Percentiles rank a stretch among this genome's conserved stretches.
These are phyloP conservation scores for Blastobotrys americana DNA, from an alignment of 805 yeast species.

Conservation along the genomic window DNA sequence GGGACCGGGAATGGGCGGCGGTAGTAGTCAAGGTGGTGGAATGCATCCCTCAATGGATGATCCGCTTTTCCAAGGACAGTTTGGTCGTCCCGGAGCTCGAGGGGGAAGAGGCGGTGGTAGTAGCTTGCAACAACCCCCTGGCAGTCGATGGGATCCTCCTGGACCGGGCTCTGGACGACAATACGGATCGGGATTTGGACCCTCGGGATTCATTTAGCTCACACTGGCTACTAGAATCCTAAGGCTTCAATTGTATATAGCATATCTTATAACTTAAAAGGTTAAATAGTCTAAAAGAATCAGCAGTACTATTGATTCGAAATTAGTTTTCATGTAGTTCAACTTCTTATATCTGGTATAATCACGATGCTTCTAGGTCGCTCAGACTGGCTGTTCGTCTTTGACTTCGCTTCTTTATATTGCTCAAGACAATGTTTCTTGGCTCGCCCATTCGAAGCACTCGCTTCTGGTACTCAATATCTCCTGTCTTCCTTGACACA, in stretches of 20 bases:
- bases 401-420: neutral
- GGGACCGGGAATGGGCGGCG: constrained; percentile 19
- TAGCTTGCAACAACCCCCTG: constrained; percentile 29
- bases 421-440: neutral
- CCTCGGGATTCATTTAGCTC: neutral
- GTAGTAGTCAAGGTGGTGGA: constrained; percentile 18
- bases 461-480: neutral
- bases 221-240: no score
- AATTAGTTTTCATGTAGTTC: no score
- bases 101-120: constrained; percentile 16
- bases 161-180: constrained; percentile 23
- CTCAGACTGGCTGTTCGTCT: no score
- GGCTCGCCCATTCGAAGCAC: neutral
- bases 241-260: no score
- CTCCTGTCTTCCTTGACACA: neutral
- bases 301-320: no score
- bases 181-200: constrained; percentile 4
- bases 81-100: constrained; percentile 13
- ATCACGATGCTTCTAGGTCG: no score
- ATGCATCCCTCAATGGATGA: constrained; percentile 31
- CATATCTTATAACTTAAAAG: no score
- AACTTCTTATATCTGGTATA: no score
- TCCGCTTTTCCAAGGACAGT: constrained; percentile 23
- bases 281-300: no score
- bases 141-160: constrained; percentile 37